These are phyloP conservation scores for Epichloe gansuensis DNA, from an alignment of 2,329 filamentous ascomycete genomes.

Conservation along the genomic window DNA sequence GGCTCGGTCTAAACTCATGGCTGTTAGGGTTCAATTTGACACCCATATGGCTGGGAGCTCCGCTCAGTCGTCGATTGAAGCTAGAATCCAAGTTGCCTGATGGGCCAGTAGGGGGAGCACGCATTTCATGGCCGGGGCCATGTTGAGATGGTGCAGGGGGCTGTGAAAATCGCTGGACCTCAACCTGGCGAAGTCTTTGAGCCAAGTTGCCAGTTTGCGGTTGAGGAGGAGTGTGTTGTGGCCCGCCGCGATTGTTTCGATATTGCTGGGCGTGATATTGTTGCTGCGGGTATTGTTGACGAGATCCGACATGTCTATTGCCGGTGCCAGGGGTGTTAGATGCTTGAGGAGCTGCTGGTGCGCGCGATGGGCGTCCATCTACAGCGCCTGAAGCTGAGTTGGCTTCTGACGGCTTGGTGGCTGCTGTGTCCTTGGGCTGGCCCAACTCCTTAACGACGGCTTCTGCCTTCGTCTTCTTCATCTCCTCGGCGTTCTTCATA, in stretches of 20 bases:
- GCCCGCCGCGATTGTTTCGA: slow-evolving; percentile 33
- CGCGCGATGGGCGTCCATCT: slow-evolving; percentile 21
- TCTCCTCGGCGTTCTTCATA: slow-evolving; percentile 57
- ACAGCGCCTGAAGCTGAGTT: slow-evolving; percentile 8
- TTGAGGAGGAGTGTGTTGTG: slow-evolving; percentile 27
- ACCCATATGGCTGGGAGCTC: slow-evolving; percentile 36
- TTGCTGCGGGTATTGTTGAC: slow-evolving; percentile 36
- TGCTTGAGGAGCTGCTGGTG: slow-evolving; percentile 21
- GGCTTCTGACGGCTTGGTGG: slow-evolving; percentile 25
- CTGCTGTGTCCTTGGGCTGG: slow-evolving; percentile 27
- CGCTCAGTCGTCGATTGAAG: slow-evolving; percentile 40
- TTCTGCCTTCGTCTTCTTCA: slow-evolving; percentile 41
- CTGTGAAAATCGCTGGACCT: slow-evolving; percentile 38
- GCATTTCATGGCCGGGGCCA: slow-evolving; percentile 49
- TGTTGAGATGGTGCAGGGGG: slow-evolving; percentile 32
- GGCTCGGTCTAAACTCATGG: slow-evolving; percentile 75
- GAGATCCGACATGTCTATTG: slow-evolving; percentile 34
- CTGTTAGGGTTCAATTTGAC: slow-evolving; percentile 52
- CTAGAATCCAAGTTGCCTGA: slow-evolving; percentile 40
- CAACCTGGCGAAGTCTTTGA: slow-evolving; percentile 37
- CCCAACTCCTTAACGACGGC: slow-evolving; percentile 29
- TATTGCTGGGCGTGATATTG: slow-evolving; percentile 34
- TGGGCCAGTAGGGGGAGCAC: slow-evolving; percentile 66
- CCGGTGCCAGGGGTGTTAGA: slow-evolving; percentile 12
- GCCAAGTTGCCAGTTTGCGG: slow-evolving; percentile 33